phyloP scores from a whole-genome alignment of 2,329 filamentous ascomycete genomes.

The Aaosphaeria arxii region DNA sequence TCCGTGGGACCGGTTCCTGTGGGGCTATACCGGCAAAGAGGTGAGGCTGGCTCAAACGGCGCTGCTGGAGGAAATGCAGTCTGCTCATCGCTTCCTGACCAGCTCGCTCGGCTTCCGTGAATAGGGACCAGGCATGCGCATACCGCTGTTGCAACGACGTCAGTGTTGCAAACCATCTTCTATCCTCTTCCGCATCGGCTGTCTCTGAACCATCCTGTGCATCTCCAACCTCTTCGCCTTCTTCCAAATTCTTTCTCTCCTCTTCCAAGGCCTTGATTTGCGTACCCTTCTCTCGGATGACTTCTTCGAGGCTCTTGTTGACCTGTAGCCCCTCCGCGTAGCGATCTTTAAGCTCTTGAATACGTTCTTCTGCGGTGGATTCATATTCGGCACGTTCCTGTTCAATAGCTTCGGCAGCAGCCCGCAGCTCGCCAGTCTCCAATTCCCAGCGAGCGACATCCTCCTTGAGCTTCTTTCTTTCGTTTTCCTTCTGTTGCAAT shows the following conservation, averaged over 20 bases:
- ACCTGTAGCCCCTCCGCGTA: conserved; percentile 41
- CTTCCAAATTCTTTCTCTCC: conserved; percentile 56
- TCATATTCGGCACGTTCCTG: conserved; percentile 38
- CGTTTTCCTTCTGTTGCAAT: conserved; percentile 65
- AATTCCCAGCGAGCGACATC: conserved; percentile 67
- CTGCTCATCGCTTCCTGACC: conserved; percentile 41
- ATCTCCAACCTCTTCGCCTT: conserved; percentile 41
- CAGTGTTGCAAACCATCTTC: conserved; percentile 56
- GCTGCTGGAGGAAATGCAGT: conserved; percentile 37
- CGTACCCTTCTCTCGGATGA: conserved; percentile 67
- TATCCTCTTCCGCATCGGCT: conserved; percentile 45
- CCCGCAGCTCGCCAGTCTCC: conserved; percentile 56
- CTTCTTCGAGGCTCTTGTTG: conserved; percentile 66
- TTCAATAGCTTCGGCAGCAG: conserved; percentile 50
- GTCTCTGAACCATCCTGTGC: conserved; percentile 42
- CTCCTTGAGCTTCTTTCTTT: conserved; percentile 67
- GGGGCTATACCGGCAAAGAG: conserved; percentile 31
- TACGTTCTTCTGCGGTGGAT: conserved; percentile 35
- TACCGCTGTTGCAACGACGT: conserved; percentile 54
- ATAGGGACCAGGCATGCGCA: conserved; percentile 32
- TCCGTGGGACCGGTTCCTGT: conserved; percentile 27
- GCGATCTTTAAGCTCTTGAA: conserved; percentile 40
- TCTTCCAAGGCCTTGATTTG: conserved; percentile 73
- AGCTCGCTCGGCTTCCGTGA: conserved; percentile 35
- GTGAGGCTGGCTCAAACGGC: conserved; percentile 38